Evolutionary conservation across 1,284 basidiomycete species (phyloP).

Genomic region (Exsudoporus floridanus): DNA sequence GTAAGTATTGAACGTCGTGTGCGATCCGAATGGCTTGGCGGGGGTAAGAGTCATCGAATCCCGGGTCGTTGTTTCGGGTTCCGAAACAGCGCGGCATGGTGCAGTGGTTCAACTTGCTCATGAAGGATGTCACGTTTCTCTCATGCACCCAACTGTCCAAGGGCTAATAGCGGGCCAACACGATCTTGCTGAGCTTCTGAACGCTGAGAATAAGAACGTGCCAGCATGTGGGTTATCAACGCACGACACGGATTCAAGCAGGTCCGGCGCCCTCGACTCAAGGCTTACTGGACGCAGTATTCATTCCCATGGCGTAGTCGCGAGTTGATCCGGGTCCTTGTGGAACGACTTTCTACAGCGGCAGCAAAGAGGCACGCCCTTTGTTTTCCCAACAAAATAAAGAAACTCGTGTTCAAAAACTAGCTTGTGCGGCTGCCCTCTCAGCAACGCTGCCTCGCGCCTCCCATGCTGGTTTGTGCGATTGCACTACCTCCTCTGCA

Average conservation of each 20-base stretch:
- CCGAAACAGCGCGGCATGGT: no score
- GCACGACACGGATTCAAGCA: conserved; percentile 39
- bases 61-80: no score
- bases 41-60: background rate
- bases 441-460: conserved; percentile 75
- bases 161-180: no score
- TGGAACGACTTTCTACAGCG: no score
- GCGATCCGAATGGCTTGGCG: conserved; percentile 39
- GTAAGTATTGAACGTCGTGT: no score
- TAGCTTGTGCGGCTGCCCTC: conserved; percentile 65
- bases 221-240: background rate
- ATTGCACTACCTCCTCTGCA: conserved; percentile 13
- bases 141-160: conserved; percentile 50
- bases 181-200: no score
- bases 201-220: conserved; percentile 23
- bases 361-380: no score
- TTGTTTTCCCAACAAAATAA: no score
- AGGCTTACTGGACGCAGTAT: conserved; percentile 25
- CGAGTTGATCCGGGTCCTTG: no score
- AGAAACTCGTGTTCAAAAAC: conserved; percentile 42
- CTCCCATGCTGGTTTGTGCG: conserved; percentile 56
- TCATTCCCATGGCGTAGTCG: conserved; percentile 32
- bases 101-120: no score
- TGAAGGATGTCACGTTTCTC: no score
- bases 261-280: conserved; percentile 20